Evolutionary conservation across 2,329 filamentous ascomycete species (phyloP).

Genomic region (Metarhizium sp.): DNA sequence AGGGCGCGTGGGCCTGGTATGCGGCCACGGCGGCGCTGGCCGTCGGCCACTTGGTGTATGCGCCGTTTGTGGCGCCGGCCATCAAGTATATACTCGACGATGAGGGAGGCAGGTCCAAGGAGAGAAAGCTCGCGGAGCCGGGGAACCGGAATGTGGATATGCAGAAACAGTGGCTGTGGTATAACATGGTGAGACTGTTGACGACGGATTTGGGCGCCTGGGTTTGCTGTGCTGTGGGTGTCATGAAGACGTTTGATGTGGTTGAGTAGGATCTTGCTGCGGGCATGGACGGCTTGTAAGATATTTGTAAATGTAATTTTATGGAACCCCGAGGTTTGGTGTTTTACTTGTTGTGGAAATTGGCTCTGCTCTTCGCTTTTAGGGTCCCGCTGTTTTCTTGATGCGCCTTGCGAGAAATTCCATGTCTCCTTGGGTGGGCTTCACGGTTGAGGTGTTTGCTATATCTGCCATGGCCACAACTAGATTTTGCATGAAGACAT

Average conservation of each 20-base stretch:
- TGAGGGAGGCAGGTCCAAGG: constrained; percentile 8
- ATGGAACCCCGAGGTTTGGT: too few relatives aligned
- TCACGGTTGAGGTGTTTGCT: too few relatives aligned
- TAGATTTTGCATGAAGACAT: too few relatives aligned
- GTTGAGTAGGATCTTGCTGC: not conserved
- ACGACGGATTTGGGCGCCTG: constrained; percentile 25
- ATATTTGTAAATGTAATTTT: not conserved
- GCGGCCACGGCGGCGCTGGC: constrained; percentile 20
- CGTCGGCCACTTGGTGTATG: constrained; percentile 22
- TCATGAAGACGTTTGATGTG: constrained; percentile 4
- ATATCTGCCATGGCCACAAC: too few relatives aligned
- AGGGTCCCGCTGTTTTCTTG: too few relatives aligned
- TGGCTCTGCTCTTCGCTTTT: too few relatives aligned
- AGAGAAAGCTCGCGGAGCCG: constrained; percentile 6
- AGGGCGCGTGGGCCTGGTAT: constrained; percentile 22
- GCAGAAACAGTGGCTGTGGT: constrained; percentile 20
- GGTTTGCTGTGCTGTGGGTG: constrained; percentile 20
- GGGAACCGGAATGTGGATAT: constrained; percentile 19
- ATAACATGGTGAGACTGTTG: constrained; percentile 21
- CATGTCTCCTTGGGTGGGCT: too few relatives aligned
- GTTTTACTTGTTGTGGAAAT: too few relatives aligned
- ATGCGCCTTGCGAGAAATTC: too few relatives aligned
- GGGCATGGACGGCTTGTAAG: not conserved
- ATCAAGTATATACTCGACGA: constrained; percentile 21
- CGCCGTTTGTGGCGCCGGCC: constrained; percentile 22